phyloP scores from a whole-genome alignment of 495 filamentous ascomycete genomes.

The Bacidia gigantensis region DNA sequence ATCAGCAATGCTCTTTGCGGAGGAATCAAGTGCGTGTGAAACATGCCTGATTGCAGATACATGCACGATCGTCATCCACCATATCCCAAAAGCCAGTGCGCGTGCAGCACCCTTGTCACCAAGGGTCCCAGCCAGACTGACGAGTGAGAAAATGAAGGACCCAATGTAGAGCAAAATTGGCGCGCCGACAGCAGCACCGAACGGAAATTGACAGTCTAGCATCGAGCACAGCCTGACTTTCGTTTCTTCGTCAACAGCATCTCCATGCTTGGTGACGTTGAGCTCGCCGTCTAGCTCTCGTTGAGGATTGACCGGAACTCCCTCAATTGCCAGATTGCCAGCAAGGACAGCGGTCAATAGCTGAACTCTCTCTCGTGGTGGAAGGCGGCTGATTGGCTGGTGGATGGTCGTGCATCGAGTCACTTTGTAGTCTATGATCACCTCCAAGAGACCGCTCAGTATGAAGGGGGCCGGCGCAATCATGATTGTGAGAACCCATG shows the following conservation, averaged over 20 bases:
- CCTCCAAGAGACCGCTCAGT: slow-evolving; percentile 7
- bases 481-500: slow-evolving; percentile 12
- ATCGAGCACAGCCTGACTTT: slow-evolving; percentile 10
- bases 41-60: slow-evolving; percentile 15
- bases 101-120: slow-evolving; percentile 31
- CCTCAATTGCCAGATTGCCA: slow-evolving; percentile 8
- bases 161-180: slow-evolving; percentile 36
- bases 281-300: slow-evolving; percentile 1
- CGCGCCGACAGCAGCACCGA: slow-evolving; percentile 33
- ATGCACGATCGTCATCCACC: slow-evolving; percentile 21
- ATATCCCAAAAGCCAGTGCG: slow-evolving; percentile 34
- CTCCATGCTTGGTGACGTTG: slow-evolving; percentile 1
- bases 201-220: slow-evolving; percentile 17
- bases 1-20: no score
- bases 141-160: slow-evolving; percentile 28
- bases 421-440: slow-evolving; percentile 6
- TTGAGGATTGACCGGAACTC: slow-evolving; percentile 6
- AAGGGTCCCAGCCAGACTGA: slow-evolving; percentile 22
- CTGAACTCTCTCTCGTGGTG: not conserved
- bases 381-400: not conserved
- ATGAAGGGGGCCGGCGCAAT: slow-evolving; percentile 7
- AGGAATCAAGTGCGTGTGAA: no score
- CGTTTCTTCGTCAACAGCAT: not conserved
- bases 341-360: slow-evolving; percentile 7
- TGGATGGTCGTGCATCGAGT: not conserved